Conservation (phyloP, 2,329 filamentous ascomycete genomes). For the Fusarium sarcochroum region DNA sequence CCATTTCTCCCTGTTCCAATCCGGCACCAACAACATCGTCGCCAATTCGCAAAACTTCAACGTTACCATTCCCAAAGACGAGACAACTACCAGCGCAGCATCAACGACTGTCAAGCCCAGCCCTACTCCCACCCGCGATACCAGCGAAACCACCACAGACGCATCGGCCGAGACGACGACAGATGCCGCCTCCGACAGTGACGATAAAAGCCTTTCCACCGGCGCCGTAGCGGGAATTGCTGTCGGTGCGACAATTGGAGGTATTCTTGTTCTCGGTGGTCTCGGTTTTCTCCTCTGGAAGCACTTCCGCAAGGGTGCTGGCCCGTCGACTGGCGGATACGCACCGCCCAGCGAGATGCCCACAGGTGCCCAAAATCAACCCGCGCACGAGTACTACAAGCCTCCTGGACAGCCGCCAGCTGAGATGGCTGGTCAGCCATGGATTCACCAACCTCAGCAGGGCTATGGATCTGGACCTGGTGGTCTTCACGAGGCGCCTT, state of each 20-base stretch:
- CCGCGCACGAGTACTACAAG: constrained; percentile 33
- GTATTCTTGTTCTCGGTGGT: constrained; percentile 31
- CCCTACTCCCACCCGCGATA: not conserved
- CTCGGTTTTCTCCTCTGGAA: constrained; percentile 45
- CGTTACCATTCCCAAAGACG: constrained; percentile 28
- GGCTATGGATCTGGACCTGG: constrained; percentile 20
- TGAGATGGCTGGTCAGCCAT: constrained; percentile 32
- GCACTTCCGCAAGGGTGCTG: constrained; percentile 24
- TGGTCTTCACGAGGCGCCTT: constrained; percentile 37
- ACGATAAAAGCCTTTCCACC: constrained; percentile 22
- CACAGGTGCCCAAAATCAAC: constrained; percentile 7
- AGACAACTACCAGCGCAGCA: constrained; percentile 11
- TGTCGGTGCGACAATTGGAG: constrained; percentile 43
- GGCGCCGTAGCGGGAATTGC: constrained; percentile 48
- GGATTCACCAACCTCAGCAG: constrained; percentile 17
- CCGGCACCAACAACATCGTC: constrained; percentile 23
- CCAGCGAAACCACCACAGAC: constrained; percentile 11
- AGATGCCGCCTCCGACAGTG: not conserved
- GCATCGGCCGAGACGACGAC: constrained; percentile 3
- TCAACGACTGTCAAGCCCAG: constrained; percentile 11
- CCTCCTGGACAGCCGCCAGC: constrained; percentile 13
- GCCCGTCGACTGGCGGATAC: constrained; percentile 4
- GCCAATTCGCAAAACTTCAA: constrained; percentile 42
- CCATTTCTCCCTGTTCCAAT: constrained; percentile 34
- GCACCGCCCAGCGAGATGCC: constrained; percentile 13